These are phyloP conservation scores for Exidia glandulosa DNA, from an alignment of 768 basidiomycete genomes.

Conservation along the genomic window DNA sequence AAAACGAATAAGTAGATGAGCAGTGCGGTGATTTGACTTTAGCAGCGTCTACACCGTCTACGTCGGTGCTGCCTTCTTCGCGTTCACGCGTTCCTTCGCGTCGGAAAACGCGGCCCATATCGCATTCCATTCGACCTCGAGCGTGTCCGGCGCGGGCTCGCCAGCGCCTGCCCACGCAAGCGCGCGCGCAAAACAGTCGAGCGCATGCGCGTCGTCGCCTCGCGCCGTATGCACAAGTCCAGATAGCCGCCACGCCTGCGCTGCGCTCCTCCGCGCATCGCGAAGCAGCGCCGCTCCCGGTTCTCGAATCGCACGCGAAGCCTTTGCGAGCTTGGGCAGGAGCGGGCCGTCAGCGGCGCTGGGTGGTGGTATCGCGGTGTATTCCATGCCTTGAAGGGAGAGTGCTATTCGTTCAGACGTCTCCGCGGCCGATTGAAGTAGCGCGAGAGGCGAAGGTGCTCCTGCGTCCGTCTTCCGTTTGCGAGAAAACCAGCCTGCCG, in stretches of 20 bases:
- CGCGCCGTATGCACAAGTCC: conserved; percentile 50
- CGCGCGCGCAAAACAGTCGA: conserved; percentile 59
- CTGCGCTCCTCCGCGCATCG: conserved; percentile 58
- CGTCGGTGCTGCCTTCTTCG: neutral
- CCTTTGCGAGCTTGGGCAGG: conserved; percentile 29
- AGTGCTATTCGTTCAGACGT: conserved; percentile 56
- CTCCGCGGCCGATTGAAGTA: conserved; percentile 49
- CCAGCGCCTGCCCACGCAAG: conserved; percentile 48
- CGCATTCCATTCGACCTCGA: conserved; percentile 50
- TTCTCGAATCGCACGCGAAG: conserved; percentile 38
- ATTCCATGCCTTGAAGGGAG: conserved; percentile 35
- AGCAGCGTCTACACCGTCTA: no score
- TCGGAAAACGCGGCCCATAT: conserved; percentile 26
- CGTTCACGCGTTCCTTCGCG: neutral
- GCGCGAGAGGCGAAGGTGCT: conserved; percentile 33
- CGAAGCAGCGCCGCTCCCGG: conserved; percentile 50
- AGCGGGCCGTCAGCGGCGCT: conserved; percentile 31
- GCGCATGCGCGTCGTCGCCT: conserved; percentile 24
- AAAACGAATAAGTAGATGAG: no score
- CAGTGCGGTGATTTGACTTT: no score
- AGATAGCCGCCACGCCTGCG: conserved; percentile 65
- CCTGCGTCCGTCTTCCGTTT: conserved; percentile 10
- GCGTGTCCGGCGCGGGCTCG: conserved; percentile 38
- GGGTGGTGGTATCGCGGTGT: conserved; percentile 20
- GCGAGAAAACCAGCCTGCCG: conserved; percentile 5